These are phyloP conservation scores for Trichomonas tenax DNA, from an alignment of 208 protist species.

Conservation along the genomic window DNA sequence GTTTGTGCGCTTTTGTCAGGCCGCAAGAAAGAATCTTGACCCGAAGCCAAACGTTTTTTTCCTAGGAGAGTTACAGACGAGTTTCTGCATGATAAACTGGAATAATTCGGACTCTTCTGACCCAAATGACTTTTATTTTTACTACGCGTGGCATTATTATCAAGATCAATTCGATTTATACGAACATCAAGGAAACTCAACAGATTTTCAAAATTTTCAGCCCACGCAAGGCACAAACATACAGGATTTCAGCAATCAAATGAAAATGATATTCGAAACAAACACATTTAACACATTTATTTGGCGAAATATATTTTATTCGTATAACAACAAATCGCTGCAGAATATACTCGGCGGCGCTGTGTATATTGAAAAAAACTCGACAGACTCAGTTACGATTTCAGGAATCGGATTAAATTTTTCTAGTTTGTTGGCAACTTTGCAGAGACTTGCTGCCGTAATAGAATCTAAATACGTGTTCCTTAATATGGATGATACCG, in stretches of 20 bases:
- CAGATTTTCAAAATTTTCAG: background rate
- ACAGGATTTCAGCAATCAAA: background rate
- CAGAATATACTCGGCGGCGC: background rate
- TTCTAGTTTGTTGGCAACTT: background rate
- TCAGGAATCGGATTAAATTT: background rate
- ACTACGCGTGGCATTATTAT: background rate
- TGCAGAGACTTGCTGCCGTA: background rate
- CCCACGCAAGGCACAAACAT: background rate
- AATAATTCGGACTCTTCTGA: background rate
- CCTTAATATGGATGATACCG: background rate
- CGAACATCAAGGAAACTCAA: background rate
- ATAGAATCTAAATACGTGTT: background rate
- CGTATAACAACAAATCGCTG: background rate
- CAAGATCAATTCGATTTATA: background rate
- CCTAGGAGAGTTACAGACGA: background rate
- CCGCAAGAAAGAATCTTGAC: background rate
- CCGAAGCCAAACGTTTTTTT: background rate
- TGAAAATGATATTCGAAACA: background rate
- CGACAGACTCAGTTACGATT: background rate
- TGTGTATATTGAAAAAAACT: background rate
- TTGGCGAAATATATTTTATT: background rate
- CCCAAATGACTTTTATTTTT: background rate
- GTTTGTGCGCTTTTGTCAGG: background rate
- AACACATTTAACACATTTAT: background rate
- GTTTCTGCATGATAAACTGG: background rate